Evolutionary conservation across 768 basidiomycete genomes (phyloP).

Genomic region (Lenzites betulinus): DNA sequence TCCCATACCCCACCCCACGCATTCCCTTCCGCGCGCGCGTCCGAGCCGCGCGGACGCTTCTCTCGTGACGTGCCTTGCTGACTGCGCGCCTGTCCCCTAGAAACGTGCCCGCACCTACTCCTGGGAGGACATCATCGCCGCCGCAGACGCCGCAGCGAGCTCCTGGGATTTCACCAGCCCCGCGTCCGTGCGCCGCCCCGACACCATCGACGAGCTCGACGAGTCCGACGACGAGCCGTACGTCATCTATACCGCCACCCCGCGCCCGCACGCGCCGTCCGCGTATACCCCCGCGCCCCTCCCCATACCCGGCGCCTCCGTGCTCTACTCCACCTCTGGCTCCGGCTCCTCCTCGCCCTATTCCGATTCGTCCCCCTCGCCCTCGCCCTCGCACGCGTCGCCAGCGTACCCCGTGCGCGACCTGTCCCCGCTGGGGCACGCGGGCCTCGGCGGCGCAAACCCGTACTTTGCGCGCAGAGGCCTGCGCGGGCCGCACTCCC

Average conservation of each 20-base stretch:
- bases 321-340: constrained; percentile 15
- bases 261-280: constrained; percentile 12
- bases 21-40: not conserved
- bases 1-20: not conserved
- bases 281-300: constrained; percentile 6
- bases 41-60: not conserved
- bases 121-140: constrained; percentile 26
- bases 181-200: constrained; percentile 2
- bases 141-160: constrained; percentile 22
- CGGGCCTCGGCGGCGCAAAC: not conserved
- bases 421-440: not conserved
- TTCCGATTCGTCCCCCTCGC: constrained; percentile 2
- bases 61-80: not conserved
- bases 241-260: constrained; percentile 28
- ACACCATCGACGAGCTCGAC: constrained; percentile 23
- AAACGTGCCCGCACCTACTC: constrained; percentile 21
- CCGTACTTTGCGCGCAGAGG: constrained; percentile 1
- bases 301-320: not conserved
- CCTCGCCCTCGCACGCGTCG: constrained; percentile 3
- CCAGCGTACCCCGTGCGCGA: constrained; percentile 12
- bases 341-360: constrained; percentile 10
- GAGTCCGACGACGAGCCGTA: constrained; percentile 23
- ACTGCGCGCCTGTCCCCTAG: constrained; percentile 2
- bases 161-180: constrained; percentile 14
- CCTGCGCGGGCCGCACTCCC: constrained; percentile 23